Evolutionary conservation across 805 yeast species (phyloP).

Genomic region (Citeromyces nyonsensis): DNA sequence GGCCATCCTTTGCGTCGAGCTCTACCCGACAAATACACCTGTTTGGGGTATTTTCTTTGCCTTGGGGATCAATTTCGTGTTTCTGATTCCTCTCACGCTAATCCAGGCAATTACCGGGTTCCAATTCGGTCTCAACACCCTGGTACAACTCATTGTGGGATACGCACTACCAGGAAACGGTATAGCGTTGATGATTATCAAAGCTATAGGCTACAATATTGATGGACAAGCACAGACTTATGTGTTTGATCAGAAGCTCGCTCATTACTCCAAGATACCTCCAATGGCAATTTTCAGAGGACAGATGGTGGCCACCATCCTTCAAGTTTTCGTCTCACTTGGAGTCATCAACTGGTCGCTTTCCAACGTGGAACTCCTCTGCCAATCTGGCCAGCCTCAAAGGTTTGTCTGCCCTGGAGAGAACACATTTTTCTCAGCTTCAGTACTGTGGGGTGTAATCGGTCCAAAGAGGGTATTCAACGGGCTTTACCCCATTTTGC

Average conservation of each 20-base stretch:
- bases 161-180: slow-evolving; percentile 49
- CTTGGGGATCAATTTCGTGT: slow-evolving; percentile 32
- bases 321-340: slow-evolving; percentile 25
- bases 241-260: slow-evolving; percentile 42
- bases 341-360: slow-evolving; percentile 26
- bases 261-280: slow-evolving; percentile 49
- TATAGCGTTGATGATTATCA: slow-evolving; percentile 48
- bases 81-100: slow-evolving; percentile 46
- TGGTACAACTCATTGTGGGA: slow-evolving; percentile 51
- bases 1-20: slow-evolving; percentile 20
- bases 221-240: slow-evolving; percentile 41
- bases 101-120: slow-evolving; percentile 50
- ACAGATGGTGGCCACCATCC: slow-evolving; percentile 25
- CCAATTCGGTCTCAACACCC: slow-evolving; percentile 40
- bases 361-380: slow-evolving; percentile 20
- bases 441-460: slow-evolving; percentile 51
- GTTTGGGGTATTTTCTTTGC: slow-evolving; percentile 50
- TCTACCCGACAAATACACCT: slow-evolving; percentile 37
- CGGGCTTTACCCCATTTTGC: slow-evolving; percentile 32
- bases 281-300: slow-evolving; percentile 44
- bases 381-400: slow-evolving; percentile 23
- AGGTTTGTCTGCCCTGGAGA: slow-evolving; percentile 31
- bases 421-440: slow-evolving; percentile 33
- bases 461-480: slow-evolving; percentile 51
- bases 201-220: slow-evolving; percentile 41